Conservation (phyloP, 306 rosid genomes). For the barrel medic (Medicago truncatula) region MtrunA17r5.0-ANR NC_053048.1:32067001-32067500, state of each 20-base stretch:
- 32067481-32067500: conserved; percentile 41
- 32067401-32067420: conserved; percentile 37
- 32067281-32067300: conserved; percentile 33
- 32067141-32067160: conserved; percentile 21
- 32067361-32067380: conserved; percentile 7
- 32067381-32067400: conserved; percentile 15
- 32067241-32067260: conserved; percentile 4
- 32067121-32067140: neutral
- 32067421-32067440: conserved; percentile 12
- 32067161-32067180: conserved; percentile 41
- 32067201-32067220: conserved; percentile 14
- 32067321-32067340: neutral
- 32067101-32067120: too few species aligned
- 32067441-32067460: conserved; percentile 27
- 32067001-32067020: neutral
- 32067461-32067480: neutral
- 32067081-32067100: neutral
- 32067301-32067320: conserved; percentile 5
- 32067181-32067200: neutral
- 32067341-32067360: conserved; percentile 5
- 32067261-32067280: conserved; percentile 34
- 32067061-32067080: conserved; percentile 23
- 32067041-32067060: conserved; percentile 21
- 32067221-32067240: neutral
- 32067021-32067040: conserved; percentile 46